Base-by-base conservation (phyloP, 1,284 basidiomycete species). In the Trametes polyzona region DNA sequence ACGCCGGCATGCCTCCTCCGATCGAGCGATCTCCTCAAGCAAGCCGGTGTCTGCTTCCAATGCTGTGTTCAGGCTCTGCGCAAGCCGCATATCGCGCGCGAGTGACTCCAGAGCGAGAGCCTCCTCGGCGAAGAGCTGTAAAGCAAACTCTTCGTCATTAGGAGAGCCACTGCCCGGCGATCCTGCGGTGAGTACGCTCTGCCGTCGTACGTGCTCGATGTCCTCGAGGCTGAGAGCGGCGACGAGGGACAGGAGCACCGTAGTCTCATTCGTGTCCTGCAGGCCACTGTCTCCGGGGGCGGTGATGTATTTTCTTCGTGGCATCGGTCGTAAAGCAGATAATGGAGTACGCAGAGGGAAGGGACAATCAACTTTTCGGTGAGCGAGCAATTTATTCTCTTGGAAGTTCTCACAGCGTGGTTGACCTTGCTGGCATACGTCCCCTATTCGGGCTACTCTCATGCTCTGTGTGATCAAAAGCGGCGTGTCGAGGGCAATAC, bases 101-200 rank as follows among this genome's bases (percentile, higher is more conserved):
- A 65, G 41, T 0, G 58, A 65, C 10, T 81, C 65, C 26, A 75
- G 64, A 2, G 66, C 65, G 5, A 69, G 59, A 4, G 80, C 63
- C 32, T 76, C 73, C 17, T 78, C 73, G 1, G 71, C 73, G 55
- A 81, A 82, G 0, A 80, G 51, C 39, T 74, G 68, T 12, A 82
- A 67, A 0, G 84, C 84, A n/a, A 76, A 61, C 47, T 82, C 79
- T 49, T 80, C 76, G 61, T 86, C 83, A 0, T 74, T 69, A 2
- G 68, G 63, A 1, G 69, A 62, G 0, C 61, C 61, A n/a, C n/a
- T n/a, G 32, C 65, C 68, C 23, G 68, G 70, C 1, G 60, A 63
- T n/a, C 62, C 81, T 80, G n/a, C 77, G 77, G 59, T 81, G n/a
- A n/a, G n/a, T n/a, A n/a, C 81, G 1, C 69, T 66, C 0, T 64